Base-by-base conservation (phyloP, 495 filamentous ascomycete species). In the Aeminium ludgeri region DNA sequence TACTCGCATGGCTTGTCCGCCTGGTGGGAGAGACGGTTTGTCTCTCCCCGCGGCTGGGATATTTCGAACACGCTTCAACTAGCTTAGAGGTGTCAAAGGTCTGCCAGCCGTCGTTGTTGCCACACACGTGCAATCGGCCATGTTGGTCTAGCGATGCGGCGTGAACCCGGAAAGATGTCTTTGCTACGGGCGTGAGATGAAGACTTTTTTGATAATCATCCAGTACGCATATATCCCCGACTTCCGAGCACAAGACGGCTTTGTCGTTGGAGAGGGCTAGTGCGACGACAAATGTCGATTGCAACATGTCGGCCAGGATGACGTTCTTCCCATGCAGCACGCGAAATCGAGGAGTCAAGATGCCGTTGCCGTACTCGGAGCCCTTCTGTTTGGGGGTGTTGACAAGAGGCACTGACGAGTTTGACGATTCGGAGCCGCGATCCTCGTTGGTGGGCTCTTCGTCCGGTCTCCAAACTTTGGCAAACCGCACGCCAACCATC, bases 381-480 rank as follows among this genome's bases (percentile, higher is more conserved):
- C 66, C 29, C 23, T 40, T 30, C 3, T 37, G 33, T 25, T 30
- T 20, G 10, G 48, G 48, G 1, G 44, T 46, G 3, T 6, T 12
- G 15, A 36, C 20, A n/a, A n/a, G n/a, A n/a, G n/a, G n/a, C n/a
- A n/a, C n/a, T n/a, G n/a, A n/a, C n/a, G 12, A 30, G 16, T 32
- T 34, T 6, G 30, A 15, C 3, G 38, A 8, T 2, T 72, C 73
- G 10, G 62, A 54, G n/a, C 27, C 32, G 0, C 66, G 67, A 11
- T 68, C 68, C 10, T 52, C 61, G 36, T 63, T 48, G 50, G 55
- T 54, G 10, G 48, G 55, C 18, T 27, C 33, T 8, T 82, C 78
- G 23, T 87, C 82, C 13, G 85, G 70, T 48, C 80, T 70, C 89
- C 89, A 97, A 23, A 91, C 71, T 58, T 96, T 97, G 51, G 94